phyloP scores from a whole-genome alignment of 805 yeast genomes.

The Ogataea methylovora region DNA sequence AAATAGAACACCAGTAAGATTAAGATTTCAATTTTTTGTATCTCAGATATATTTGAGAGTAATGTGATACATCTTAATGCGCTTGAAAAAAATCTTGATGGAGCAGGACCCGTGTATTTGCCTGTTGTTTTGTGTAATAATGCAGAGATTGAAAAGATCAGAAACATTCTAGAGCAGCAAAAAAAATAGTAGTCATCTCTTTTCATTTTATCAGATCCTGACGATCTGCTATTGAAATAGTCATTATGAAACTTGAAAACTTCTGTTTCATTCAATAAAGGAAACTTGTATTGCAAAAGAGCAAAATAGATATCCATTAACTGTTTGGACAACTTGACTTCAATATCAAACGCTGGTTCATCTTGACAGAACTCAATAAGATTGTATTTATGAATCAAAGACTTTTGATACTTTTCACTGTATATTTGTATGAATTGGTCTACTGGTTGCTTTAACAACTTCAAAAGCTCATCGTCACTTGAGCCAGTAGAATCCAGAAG shows the following conservation, averaged over 20 bases:
- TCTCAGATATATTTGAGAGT: slow-evolving; percentile 30
- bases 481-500: slow-evolving; percentile 3
- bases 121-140: slow-evolving; percentile 49
- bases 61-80: slow-evolving; percentile 50
- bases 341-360: slow-evolving; percentile 48
- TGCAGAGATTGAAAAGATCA: slow-evolving; percentile 45
- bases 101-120: slow-evolving; percentile 45
- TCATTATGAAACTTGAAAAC: slow-evolving; percentile 42
- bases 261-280: slow-evolving; percentile 45
- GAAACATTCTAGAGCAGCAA: slow-evolving; percentile 48
- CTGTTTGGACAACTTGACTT: slow-evolving; percentile 40
- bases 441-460: slow-evolving; percentile 12
- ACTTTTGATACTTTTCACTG: slow-evolving; percentile 7
- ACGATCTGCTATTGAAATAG: slow-evolving; percentile 29
- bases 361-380: slow-evolving; percentile 35
- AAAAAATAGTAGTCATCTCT: slow-evolving; percentile 39
- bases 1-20: slow-evolving; percentile 46
- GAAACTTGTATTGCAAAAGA: slow-evolving; percentile 49
- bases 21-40: slow-evolving; percentile 45
- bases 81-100: slow-evolving; percentile 49
- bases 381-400: slow-evolving; percentile 36
- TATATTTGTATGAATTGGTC: slow-evolving; percentile 13
- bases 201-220: slow-evolving; percentile 2
- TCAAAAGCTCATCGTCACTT: slow-evolving; percentile 10
- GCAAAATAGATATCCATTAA: slow-evolving; percentile 50